Evolutionary conservation across 257 asterid species (phyloP).

Genomic region (Petunia secreta): DNA sequence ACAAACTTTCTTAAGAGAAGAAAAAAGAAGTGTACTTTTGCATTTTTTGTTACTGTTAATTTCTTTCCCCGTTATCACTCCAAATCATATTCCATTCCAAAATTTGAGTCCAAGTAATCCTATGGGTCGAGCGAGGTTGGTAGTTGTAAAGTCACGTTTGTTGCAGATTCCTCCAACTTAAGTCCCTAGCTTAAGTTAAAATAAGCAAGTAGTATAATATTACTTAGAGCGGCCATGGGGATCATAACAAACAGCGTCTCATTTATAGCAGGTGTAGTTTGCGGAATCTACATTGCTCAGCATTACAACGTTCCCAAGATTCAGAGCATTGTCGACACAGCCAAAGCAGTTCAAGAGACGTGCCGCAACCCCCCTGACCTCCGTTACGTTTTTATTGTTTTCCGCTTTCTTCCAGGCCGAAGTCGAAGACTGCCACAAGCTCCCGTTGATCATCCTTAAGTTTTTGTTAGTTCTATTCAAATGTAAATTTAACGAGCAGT

Average conservation of each 20-base stretch:
- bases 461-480: not conserved
- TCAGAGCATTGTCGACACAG: slow-evolving; percentile 19
- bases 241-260: slow-evolving; percentile 42
- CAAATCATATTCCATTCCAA: too few species aligned
- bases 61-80: too few species aligned
- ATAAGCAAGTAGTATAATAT: too few species aligned
- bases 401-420: not conserved
- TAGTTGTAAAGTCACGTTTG: too few species aligned
- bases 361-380: slow-evolving; percentile 39
- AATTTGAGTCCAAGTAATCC: too few species aligned
- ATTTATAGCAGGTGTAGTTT: slow-evolving; percentile 34
- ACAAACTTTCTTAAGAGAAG: too few species aligned
- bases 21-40: too few species aligned
- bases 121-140: too few species aligned
- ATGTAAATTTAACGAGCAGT: not conserved
- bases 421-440: slow-evolving; percentile 12
- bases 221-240: slow-evolving; percentile 28
- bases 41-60: too few species aligned
- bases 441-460: not conserved
- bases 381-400: not conserved
- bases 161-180: too few species aligned
- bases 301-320: slow-evolving; percentile 31
- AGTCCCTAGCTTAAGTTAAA: too few species aligned
- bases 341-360: slow-evolving; percentile 24
- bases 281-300: slow-evolving; percentile 37